These are phyloP conservation scores for Trypanosoma avium DNA, from an alignment of 208 protist species.

Conservation along the genomic window DNA sequence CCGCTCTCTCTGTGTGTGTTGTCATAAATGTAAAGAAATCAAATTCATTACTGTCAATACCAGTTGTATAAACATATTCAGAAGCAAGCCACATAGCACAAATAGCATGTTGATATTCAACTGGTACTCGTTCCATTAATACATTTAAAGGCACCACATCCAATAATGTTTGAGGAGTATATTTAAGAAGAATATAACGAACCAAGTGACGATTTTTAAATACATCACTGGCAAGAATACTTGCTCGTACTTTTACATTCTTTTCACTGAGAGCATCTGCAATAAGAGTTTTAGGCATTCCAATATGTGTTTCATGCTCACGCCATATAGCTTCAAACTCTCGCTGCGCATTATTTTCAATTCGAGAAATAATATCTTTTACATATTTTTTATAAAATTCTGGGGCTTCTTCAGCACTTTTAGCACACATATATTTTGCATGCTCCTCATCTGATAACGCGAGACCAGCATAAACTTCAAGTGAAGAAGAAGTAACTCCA, in stretches of 20 bases:
- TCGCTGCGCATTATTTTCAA: constrained; percentile 84
- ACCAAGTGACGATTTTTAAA: constrained; percentile 81
- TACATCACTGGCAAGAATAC: constrained; percentile 79
- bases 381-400: constrained; percentile 94
- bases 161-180: constrained; percentile 81
- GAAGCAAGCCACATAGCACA: constrained; percentile 91
- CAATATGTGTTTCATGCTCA: constrained; percentile 56
- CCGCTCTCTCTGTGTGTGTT: constrained; percentile 36
- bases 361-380: constrained; percentile 81
- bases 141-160: constrained; percentile 79
- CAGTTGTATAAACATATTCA: constrained; percentile 92
- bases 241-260: constrained; percentile 86
- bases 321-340: constrained; percentile 93
- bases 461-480: constrained; percentile 95
- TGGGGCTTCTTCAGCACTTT: constrained; percentile 53
- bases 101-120: constrained; percentile 93
- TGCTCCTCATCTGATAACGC: constrained; percentile 93
- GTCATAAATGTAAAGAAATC: constrained; percentile 92
- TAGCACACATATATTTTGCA: constrained; percentile 86
- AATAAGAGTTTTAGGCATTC: constrained; percentile 71
- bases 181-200: constrained; percentile 67
- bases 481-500: constrained; percentile 96
- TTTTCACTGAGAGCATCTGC: constrained; percentile 84
- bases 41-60: constrained; percentile 85
- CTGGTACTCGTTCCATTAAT: constrained; percentile 88